These are phyloP conservation scores for Pseudogymnoascus sp. DNA, from an alignment of 2,329 filamentous ascomycete species.

Conservation along the genomic window DNA sequence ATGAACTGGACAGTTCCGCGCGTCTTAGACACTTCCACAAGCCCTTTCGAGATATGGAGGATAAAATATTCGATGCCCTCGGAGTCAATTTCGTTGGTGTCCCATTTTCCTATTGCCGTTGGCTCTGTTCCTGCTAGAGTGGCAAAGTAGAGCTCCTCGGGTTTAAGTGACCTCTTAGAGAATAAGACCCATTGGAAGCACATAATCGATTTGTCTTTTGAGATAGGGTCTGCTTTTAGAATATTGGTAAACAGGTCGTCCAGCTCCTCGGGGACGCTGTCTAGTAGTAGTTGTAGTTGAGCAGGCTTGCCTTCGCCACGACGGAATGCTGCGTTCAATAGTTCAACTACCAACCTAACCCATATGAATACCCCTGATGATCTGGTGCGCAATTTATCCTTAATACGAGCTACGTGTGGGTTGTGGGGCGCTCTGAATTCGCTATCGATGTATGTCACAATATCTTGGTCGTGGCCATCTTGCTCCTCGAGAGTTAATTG, in stretches of 20 bases:
- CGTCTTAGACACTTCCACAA: conserved; percentile 29
- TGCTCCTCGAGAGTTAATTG: conserved; percentile 22
- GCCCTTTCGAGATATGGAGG: conserved; percentile 34
- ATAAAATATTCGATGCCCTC: conserved; percentile 30
- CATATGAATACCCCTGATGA: conserved; percentile 23
- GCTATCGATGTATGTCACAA: conserved; percentile 21
- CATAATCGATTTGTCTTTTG: conserved; percentile 34
- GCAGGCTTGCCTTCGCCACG: conserved; percentile 10
- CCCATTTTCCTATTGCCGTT: conserved; percentile 15
- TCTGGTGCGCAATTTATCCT: conserved; percentile 16
- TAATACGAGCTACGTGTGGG: conserved; percentile 17
- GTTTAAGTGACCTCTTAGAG: conserved; percentile 34
- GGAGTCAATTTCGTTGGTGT: conserved; percentile 18
- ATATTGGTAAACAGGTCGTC: conserved; percentile 43
- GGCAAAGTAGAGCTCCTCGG: conserved; percentile 39
- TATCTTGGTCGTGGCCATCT: conserved; percentile 23
- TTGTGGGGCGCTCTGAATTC: conserved; percentile 17
- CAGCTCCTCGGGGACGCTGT: conserved; percentile 32
- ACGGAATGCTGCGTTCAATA: conserved; percentile 36
- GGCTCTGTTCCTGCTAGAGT: conserved; percentile 26
- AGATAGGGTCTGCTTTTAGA: conserved; percentile 36
- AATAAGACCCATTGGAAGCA: conserved; percentile 48
- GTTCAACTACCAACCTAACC: conserved; percentile 25
- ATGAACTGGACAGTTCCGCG: conserved; percentile 33
- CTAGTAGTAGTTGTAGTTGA: background rate